Base-by-base conservation (phyloP, 2,329 filamentous ascomycete species). In the Teratosphaeria nubilosa region DNA sequence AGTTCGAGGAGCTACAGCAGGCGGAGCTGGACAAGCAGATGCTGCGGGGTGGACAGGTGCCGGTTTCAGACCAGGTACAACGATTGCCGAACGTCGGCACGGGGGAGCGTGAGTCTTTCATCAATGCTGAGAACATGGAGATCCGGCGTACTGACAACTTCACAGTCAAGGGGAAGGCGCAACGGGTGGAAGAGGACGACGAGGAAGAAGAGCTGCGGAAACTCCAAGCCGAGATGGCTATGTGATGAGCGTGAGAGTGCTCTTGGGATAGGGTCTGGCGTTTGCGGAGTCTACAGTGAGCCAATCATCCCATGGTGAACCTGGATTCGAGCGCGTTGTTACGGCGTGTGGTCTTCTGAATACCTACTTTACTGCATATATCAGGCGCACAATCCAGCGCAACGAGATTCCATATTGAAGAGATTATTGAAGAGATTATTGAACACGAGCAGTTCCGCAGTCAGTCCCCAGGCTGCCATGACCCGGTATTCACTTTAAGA, bases 221-320 rank as follows among this genome's bases (percentile, higher is more conserved):
- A 77, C 76, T 99, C 66, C 91, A 95, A 73, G 91, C 90, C 37
- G 92, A 96, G 76, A 97, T 97, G 92, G 91, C 91, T 64, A 96
- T 96, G 87, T 95, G 75, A 71, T 48, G 41, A 22, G 41, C n/a
- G 11, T 48, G 41, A n/a, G n/a, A n/a, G n/a, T n/a, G n/a, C 37
- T 22, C n/a, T n/a, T 22, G 20, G 41, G 22, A 0, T 2, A 48
- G 41, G n/a, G 20, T 22, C 41, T 48, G 41, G 41, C n/a, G 41
- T 48, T 48, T 24, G 16, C 10, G 41, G 41, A 48, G 41, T 48
- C 10, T 20, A 11, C 41, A 48, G 41, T 48, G 41, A 48, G 41
- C 41, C 41, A 45, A 20, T n/a, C 9, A 48, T 16, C n/a, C 41
- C 20, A 41, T 22, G n/a, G 6, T 48, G 41, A n/a, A 48, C n/a